Conservation (phyloP, 148 eudicot species). For the Chenopodium berlandieri region DNA sequence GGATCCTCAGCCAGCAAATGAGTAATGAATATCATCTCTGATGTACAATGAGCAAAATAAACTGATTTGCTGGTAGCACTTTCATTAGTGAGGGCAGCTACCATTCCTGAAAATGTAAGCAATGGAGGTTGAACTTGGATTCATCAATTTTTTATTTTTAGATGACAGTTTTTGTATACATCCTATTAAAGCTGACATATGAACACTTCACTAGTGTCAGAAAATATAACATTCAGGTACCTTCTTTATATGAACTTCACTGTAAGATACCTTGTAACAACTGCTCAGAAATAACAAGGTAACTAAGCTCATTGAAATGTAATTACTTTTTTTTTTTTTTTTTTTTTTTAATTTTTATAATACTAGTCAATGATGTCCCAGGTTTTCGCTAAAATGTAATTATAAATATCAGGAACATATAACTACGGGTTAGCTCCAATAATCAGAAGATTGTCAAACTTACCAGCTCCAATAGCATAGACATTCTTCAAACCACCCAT, state of each 20-base stretch:
- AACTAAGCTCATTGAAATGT: no score
- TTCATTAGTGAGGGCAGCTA: conserved; percentile 91
- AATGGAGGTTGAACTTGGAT: not conserved
- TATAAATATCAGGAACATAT: not conserved
- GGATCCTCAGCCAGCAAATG: conserved; percentile 91
- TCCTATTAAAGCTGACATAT: not conserved
- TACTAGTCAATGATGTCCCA: not conserved
- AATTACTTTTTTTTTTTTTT: not conserved
- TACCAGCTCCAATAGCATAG: conserved; percentile 88
- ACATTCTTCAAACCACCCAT: conserved; percentile 97
- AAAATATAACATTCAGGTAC: not conserved
- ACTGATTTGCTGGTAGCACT: conserved; percentile 97
- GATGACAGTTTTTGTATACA: not conserved
- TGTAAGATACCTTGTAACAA: not conserved
- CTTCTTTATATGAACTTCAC: not conserved
- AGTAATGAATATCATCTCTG: conserved; percentile 96
- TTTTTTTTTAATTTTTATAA: no score
- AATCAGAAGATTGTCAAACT: not conserved
- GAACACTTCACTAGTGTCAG: not conserved
- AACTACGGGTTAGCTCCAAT: not conserved
- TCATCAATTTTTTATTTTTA: conserved; percentile 2
- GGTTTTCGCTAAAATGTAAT: not conserved
- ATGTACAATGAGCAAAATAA: conserved; percentile 96
- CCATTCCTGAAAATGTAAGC: conserved; percentile 65
- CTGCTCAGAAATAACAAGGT: no score